A percentile compares a stretch with the other conserved stretches of the same genome.
These are phyloP conservation scores for Microdochium bolleyi DNA, from an alignment of 2,329 filamentous ascomycete genomes.

Conservation along the genomic window DNA sequence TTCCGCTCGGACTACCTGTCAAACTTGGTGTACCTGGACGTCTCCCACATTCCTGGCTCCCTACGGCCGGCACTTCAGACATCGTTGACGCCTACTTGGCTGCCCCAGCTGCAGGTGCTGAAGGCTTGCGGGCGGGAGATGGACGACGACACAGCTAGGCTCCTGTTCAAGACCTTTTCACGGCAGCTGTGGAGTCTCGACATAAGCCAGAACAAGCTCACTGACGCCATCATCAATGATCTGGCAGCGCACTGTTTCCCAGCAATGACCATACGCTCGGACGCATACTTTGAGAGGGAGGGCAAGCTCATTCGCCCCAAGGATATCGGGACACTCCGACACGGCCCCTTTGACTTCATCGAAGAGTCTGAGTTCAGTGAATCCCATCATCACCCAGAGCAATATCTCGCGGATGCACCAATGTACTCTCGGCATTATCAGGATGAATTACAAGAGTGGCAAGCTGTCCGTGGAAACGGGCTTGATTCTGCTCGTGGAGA, in stretches of 20 bases:
- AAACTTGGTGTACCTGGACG: conserved; percentile 41
- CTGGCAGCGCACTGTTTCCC: conserved; percentile 25
- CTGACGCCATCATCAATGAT: conserved; percentile 30
- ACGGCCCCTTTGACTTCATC: conserved; percentile 35
- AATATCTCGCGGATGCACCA: conserved; percentile 41
- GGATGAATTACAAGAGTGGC: conserved; percentile 13
- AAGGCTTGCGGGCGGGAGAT: conserved; percentile 40
- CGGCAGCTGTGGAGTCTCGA: conserved; percentile 49
- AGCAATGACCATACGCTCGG: conserved; percentile 20
- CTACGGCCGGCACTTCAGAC: conserved; percentile 25
- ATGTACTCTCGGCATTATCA: conserved; percentile 21
- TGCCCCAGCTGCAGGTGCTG: conserved; percentile 42
- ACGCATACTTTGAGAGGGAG: conserved; percentile 33
- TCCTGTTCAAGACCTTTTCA: conserved; percentile 24
- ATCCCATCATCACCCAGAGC: conserved; percentile 34
- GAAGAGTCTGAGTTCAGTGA: conserved; percentile 38
- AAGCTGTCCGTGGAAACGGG: conserved; percentile 26
- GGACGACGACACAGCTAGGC: conserved; percentile 26
- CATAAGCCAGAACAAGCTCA: conserved; percentile 41
- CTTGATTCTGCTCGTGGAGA: conserved; percentile 20
- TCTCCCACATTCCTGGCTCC: conserved; percentile 41
- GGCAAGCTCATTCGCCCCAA: conserved; percentile 27
- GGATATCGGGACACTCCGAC: conserved; percentile 19
- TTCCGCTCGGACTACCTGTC: conserved; percentile 27
- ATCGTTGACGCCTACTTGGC: conserved; percentile 19